Evolutionary conservation across 176 grass and related monocot genomes (phyloP).

Genomic region (Juncus inflexus): DNA sequence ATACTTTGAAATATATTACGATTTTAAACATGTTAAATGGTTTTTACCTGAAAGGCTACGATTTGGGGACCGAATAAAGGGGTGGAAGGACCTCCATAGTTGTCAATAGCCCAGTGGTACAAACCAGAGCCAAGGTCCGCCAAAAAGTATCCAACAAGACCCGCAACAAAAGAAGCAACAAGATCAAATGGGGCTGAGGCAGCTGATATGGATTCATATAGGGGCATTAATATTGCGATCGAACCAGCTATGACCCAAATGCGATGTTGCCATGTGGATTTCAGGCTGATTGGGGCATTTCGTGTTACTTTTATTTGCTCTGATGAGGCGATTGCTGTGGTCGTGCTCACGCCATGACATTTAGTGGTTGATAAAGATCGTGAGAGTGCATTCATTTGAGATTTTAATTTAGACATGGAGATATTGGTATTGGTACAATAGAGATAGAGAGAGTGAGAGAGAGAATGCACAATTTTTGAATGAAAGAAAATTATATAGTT

Average conservation of each 20-base stretch:
- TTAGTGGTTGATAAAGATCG: background rate
- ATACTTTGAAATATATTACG: no score
- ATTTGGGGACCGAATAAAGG: constrained; percentile 66
- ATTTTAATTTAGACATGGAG: no score
- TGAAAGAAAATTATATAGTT: no score
- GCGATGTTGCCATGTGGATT: constrained; percentile 74
- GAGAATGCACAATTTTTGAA: background rate
- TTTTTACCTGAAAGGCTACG: constrained; percentile 57
- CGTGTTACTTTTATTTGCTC: constrained; percentile 6
- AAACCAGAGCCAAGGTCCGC: constrained; percentile 74
- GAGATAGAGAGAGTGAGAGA: background rate
- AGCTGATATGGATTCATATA: constrained; percentile 45
- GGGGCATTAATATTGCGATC: constrained; percentile 48
- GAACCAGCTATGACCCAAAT: constrained; percentile 63
- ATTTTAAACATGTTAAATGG: no score
- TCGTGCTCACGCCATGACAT: constrained; percentile 32
- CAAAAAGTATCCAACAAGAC: constrained; percentile 49
- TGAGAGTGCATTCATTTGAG: constrained; percentile 31
- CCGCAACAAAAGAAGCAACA: constrained; percentile 24
- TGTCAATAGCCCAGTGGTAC: constrained; percentile 91
- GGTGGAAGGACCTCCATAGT: constrained; percentile 68
- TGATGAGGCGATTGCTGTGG: background rate
- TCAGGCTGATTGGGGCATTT: constrained; percentile 39
- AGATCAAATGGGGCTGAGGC: constrained; percentile 21
- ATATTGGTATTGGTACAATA: background rate